Evolutionary conservation across 139 green algal genomes (phyloP).

Genomic region (Chlorella sp.): DNA sequence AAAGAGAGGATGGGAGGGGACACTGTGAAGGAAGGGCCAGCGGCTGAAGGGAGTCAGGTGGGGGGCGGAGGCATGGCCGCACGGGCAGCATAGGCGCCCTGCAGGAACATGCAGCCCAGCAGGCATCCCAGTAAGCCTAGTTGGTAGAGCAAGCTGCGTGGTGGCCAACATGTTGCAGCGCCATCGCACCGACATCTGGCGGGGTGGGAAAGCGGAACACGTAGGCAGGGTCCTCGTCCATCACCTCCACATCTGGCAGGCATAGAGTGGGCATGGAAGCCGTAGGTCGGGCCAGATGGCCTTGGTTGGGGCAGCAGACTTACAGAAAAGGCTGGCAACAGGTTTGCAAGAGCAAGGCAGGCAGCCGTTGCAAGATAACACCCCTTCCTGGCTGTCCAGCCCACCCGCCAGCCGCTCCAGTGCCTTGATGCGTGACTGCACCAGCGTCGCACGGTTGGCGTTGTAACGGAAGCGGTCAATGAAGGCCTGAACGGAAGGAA

Average conservation of each 20-base stretch:
- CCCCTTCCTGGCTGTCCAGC: too few relatives aligned
- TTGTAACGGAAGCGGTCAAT: slow-evolving; percentile 96
- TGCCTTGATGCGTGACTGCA: slow-evolving; percentile 95
- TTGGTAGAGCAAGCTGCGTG: too few relatives aligned
- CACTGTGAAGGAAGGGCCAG: background rate
- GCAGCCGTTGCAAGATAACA: background rate
- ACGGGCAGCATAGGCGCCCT: too few relatives aligned
- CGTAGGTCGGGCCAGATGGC: too few relatives aligned
- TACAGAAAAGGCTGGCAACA: background rate
- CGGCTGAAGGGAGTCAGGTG: background rate
- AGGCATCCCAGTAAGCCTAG: too few relatives aligned
- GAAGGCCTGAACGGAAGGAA: too few relatives aligned
- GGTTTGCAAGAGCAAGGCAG: background rate
- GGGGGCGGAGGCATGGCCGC: too few relatives aligned
- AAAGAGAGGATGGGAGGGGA: slow-evolving; percentile 34
- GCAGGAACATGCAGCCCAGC: too few relatives aligned
- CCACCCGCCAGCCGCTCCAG: slow-evolving; percentile 82
- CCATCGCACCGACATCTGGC: slow-evolving; percentile 26
- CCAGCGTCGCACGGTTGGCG: slow-evolving; percentile 88
- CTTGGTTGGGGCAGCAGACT: too few relatives aligned
- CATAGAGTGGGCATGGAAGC: background rate
- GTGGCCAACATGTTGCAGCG: background rate
- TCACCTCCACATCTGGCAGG: slow-evolving; percentile 65
- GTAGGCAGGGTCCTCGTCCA: slow-evolving; percentile 74
- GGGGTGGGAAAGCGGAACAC: slow-evolving; percentile 80